Evolutionary conservation across 1,139 yeast genomes (phyloP), one percentile per base, ranked within the genome.

Genomic region (Sugiyamaella grinbergsii): DNA sequence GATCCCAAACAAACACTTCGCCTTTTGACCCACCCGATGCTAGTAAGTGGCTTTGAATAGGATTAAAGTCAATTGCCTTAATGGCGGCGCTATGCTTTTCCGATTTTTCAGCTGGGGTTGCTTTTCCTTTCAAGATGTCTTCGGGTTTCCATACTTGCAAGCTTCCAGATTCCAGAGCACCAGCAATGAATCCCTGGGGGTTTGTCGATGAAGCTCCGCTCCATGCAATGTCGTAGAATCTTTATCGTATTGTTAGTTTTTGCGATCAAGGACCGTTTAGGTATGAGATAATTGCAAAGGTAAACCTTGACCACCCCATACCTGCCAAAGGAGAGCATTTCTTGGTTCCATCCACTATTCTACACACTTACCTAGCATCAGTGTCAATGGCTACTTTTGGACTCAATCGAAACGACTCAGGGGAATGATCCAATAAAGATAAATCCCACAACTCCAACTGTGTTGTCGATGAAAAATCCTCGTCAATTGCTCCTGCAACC

Each of bases 401-500:
- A 41, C 74, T 71, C 47, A 63, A 57, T 50, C 62, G 62, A 56
- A 67, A 65, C 5, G 64, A 61, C 22, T 62, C 54, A 66, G 69
- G 41, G 51, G 73, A 59, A 66, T 71, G 60, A 61, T 67, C 67
- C 58, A 76, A 65, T 29, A 81, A 70, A 55, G 89, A 78, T 5
- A 86, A 77, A 59, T 82, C 82, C 88, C 95, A 86, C 55, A 93
- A 75, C 62, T 89, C 94, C 54, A 93, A 73, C 24, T 79, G 72
- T 2, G 96, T 83, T 32, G 83, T 77, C 32, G 95, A 82, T 45
- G 91, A 83, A 70, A 91, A 90, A 64, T 85, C 82, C 46, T 86
- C 87, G 65, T 89, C 97, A 60, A 93, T 85, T 13, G 97, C 95
- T 13, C 98, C 98, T 0, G 98, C 93, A 18, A 88, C 88, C 0